Percentiles rank a stretch among this genome's conserved stretches.
Conservation (phyloP, 148 eudicot genomes). For the Rhododendron griersonianum region DNA sequence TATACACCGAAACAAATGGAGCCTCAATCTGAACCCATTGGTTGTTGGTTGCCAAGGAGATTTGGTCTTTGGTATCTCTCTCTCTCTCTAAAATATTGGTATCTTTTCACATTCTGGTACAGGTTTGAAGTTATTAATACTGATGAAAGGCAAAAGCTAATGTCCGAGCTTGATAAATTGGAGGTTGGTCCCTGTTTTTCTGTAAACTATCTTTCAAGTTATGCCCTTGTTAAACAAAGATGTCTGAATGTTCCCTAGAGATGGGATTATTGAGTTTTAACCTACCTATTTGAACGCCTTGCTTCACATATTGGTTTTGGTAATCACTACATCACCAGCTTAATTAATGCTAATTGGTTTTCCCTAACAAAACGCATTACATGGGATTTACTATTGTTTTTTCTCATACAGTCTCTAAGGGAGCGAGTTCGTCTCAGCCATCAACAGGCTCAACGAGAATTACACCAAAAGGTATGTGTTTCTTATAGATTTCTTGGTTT, state of each 20-base stretch:
- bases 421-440: slow-evolving; percentile 67
- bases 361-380: background rate
- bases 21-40: background rate
- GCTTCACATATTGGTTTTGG: background rate
- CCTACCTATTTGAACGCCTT: background rate
- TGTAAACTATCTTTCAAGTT: background rate
- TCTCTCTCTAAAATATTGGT: background rate
- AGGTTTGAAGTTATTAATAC: slow-evolving; percentile 50
- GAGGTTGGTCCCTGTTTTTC: slow-evolving; percentile 42
- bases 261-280: background rate
- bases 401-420: slow-evolving; percentile 42
- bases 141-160: slow-evolving; percentile 46
- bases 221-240: background rate
- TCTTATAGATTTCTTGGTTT: too few relatives aligned
- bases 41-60: background rate
- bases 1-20: background rate
- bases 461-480: slow-evolving; percentile 66
- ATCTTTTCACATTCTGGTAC: slow-evolving; percentile 7
- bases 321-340: background rate
- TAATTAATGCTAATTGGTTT: background rate
- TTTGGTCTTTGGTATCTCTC: background rate
- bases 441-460: slow-evolving; percentile 67
- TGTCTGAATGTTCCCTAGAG: background rate
- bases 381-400: background rate
- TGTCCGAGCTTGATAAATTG: slow-evolving; percentile 36